Evolutionary conservation across 2,329 filamentous ascomycete species (phyloP).

Genomic region (Neodidymelliopsis sp.): DNA sequence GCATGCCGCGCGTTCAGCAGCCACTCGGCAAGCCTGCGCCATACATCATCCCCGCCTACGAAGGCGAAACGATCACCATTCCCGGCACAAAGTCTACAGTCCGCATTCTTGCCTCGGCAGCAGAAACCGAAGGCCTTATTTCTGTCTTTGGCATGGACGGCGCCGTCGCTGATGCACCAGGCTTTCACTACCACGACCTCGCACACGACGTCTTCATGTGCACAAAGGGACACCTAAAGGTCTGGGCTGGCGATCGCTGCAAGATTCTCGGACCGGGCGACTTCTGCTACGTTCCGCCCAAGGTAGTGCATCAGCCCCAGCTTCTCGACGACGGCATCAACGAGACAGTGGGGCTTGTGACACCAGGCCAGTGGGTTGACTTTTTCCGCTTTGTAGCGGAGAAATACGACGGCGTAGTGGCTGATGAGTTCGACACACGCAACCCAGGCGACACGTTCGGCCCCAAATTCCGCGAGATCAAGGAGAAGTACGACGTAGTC

Average conservation of each 20-base stretch:
- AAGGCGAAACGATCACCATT: slow-evolving; percentile 25
- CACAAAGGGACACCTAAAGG: slow-evolving; percentile 26
- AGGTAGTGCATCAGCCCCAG: slow-evolving; percentile 27
- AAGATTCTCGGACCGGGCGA: slow-evolving; percentile 28
- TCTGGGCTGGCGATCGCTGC: slow-evolving; percentile 28
- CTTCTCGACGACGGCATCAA: slow-evolving; percentile 23
- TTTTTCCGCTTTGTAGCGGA: slow-evolving; percentile 31
- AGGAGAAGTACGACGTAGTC: slow-evolving; percentile 30
- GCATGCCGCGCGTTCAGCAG: slow-evolving; percentile 15
- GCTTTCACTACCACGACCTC: slow-evolving; percentile 30
- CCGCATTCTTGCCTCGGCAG: slow-evolving; percentile 26
- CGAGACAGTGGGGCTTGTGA: slow-evolving; percentile 28
- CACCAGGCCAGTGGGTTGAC: slow-evolving; percentile 31
- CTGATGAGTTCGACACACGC: slow-evolving; percentile 24
- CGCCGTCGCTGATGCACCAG: slow-evolving; percentile 25
- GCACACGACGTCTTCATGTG: slow-evolving; percentile 35
- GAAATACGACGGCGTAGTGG: slow-evolving; percentile 27
- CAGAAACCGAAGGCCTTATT: slow-evolving; percentile 25
- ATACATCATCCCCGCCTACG: slow-evolving; percentile 27
- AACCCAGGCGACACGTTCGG: slow-evolving; percentile 20
- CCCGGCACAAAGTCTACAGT: slow-evolving; percentile 27
- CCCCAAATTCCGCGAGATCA: slow-evolving; percentile 26
- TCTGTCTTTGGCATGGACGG: slow-evolving; percentile 29
- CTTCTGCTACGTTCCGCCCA: slow-evolving; percentile 29
- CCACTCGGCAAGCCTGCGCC: slow-evolving; percentile 20